Evolutionary conservation across 148 eudicot species (phyloP).

Genomic region (Suaeda aralocaspica): DNA sequence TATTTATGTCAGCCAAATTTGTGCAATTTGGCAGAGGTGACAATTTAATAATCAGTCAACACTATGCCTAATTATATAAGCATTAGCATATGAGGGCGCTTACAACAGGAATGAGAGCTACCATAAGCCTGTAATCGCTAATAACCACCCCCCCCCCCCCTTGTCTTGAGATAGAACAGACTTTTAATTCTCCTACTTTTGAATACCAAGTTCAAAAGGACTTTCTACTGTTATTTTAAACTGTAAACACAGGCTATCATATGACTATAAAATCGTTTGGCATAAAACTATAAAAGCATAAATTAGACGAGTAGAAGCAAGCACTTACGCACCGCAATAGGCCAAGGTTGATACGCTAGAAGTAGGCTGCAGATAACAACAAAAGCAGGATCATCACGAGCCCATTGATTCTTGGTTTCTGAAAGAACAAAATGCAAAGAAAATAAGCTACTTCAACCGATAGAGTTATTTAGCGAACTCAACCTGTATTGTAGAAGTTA

Average conservation of each 20-base stretch:
- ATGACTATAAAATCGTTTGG: background rate
- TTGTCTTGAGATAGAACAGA: too few species aligned
- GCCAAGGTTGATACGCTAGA: conserved; percentile 70
- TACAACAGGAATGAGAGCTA: background rate
- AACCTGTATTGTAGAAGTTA: background rate
- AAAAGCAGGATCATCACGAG: conserved; percentile 99
- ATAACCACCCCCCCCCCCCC: too few species aligned
- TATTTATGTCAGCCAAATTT: background rate
- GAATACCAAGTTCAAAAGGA: background rate
- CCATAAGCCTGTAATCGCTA: background rate
- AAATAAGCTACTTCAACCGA: conserved; percentile 4
- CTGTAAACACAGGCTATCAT: background rate
- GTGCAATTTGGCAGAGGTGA: too few species aligned
- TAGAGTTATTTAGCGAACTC: background rate
- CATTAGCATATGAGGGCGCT: background rate
- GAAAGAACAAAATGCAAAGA: conserved; percentile 29
- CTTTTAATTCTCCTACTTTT: background rate
- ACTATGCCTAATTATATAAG: background rate
- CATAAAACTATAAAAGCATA: background rate
- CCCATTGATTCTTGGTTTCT: conserved; percentile 99
- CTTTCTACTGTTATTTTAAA: background rate
- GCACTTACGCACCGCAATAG: conserved; percentile 93
- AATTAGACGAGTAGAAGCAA: background rate
- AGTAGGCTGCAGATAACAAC: conserved; percentile 93
- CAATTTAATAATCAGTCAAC: background rate